Base-by-base conservation (phyloP, 2,329 filamentous ascomycete genomes). In the Trichoderma asperellum region DNA sequence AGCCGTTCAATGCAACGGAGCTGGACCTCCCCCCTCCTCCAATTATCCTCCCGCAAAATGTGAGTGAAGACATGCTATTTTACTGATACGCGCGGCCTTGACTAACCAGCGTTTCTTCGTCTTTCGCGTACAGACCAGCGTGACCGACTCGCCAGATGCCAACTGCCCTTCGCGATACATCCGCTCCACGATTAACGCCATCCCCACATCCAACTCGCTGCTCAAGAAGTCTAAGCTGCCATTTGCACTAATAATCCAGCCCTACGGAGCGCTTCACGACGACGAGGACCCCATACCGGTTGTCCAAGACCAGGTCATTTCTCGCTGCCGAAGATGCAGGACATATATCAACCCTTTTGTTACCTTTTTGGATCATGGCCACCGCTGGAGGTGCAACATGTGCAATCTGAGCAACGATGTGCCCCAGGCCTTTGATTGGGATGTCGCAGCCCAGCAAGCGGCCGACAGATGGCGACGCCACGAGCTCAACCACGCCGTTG, bases 351-450 rank as follows among this genome's bases (percentile, higher is more conserved):
- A 98, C 79, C 94, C 96, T 14, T 99, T 95, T 75, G 96, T 97
- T 70, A 93, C 93, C 58, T 99, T 99, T 83, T 84, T 99, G 71
- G 96, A 99, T 76, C 93, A 98, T 77, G 96, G 96, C 58, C 96
- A 99, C 82, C 89, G 96, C 77, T 99, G 96, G 96, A 91, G 95
- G 77, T 99, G 96, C 84, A 99, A 99, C 83, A 97, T 99, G 94
- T 99, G 96, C 81, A 98, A 97, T 81, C 85, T 99, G 73, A 97
- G 94, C 74, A 99, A 99, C 79, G 96, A 99, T 75, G 95, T 98
- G 49, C 96, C 96, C n/a, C 96, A 99, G 81, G 94, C 94, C 47
- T 99, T 99, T 74, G 96, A 99, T 79, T 99, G 96, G 96, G 96
- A 99, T 81, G 91, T 93, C 40, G 91, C 93, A 56, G 86, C 94